phyloP scores from a whole-genome alignment of 148 eudicot species.

The Pouteria glomerata region DNA sequence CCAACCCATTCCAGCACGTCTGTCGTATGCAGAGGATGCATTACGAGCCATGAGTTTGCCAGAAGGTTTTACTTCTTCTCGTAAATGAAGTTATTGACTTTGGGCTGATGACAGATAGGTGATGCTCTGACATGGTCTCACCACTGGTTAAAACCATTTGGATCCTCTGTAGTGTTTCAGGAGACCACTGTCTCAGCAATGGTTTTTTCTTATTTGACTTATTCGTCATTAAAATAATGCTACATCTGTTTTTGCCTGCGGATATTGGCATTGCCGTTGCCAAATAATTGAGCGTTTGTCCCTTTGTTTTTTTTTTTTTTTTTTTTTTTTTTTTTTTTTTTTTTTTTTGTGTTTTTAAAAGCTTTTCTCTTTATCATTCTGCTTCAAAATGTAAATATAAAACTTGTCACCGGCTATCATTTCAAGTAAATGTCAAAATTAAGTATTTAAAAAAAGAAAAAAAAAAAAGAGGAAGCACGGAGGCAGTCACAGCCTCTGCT shows the following conservation, averaged over 20 bases:
- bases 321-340: too few relatives aligned
- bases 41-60: constrained; percentile 75
- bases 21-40: constrained; percentile 83
- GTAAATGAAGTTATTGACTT: constrained; percentile 5
- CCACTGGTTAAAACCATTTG: neutral
- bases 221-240: neutral
- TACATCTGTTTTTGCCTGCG: neutral
- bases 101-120: neutral
- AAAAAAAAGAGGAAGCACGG: too few relatives aligned
- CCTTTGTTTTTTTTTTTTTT: neutral
- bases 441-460: too few relatives aligned
- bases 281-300: too few relatives aligned
- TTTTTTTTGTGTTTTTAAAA: too few relatives aligned
- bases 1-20: constrained; percentile 58
- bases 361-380: too few relatives aligned
- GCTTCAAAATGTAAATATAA: too few relatives aligned
- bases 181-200: neutral
- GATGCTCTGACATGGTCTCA: neutral
- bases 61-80: constrained; percentile 52
- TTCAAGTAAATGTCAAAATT: too few relatives aligned
- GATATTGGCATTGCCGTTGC: neutral
- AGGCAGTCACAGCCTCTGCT: too few relatives aligned
- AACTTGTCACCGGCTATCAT: too few relatives aligned
- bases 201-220: neutral
- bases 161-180: neutral